Conservation (phyloP, 2,329 filamentous ascomycete species). For the Lasiodiplodia sp. region DNA sequence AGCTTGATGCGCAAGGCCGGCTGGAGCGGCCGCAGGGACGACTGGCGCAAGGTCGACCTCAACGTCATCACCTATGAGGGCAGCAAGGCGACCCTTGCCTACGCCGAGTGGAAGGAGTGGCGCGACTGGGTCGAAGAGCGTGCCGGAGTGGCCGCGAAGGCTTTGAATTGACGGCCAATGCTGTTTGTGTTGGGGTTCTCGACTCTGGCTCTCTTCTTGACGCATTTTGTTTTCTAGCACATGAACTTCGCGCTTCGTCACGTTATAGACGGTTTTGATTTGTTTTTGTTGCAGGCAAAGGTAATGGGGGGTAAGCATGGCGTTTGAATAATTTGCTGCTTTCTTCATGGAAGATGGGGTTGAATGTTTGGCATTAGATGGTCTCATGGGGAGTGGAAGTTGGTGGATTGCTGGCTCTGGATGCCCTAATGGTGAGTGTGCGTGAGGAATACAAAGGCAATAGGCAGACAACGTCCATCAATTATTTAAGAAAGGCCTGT, state of each 20-base stretch:
- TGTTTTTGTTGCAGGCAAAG: background rate
- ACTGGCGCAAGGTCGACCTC: conserved; percentile 81
- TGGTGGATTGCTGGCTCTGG: background rate
- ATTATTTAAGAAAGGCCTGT: background rate
- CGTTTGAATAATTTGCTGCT: background rate
- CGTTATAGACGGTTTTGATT: background rate
- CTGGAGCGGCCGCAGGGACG: conserved; percentile 72
- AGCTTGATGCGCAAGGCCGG: conserved; percentile 95
- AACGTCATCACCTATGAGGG: conserved; percentile 87
- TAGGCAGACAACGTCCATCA: background rate
- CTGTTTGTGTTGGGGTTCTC: background rate
- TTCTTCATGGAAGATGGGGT: background rate
- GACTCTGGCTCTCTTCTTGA: background rate
- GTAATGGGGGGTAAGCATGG: background rate
- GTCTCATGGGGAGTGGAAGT: background rate
- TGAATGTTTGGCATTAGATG: background rate
- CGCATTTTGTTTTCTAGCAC: background rate
- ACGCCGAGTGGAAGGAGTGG: conserved; percentile 81
- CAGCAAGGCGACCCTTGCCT: conserved; percentile 74
- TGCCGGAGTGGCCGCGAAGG: background rate
- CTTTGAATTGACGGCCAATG: conserved; percentile 10
- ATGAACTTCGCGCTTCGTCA: background rate
- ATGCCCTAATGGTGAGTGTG: background rate
- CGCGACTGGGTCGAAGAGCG: conserved; percentile 69
- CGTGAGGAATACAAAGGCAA: background rate